phyloP scores from a whole-genome alignment of 106 monocot species.

The Phalaenopsis aphrodite region DNA sequence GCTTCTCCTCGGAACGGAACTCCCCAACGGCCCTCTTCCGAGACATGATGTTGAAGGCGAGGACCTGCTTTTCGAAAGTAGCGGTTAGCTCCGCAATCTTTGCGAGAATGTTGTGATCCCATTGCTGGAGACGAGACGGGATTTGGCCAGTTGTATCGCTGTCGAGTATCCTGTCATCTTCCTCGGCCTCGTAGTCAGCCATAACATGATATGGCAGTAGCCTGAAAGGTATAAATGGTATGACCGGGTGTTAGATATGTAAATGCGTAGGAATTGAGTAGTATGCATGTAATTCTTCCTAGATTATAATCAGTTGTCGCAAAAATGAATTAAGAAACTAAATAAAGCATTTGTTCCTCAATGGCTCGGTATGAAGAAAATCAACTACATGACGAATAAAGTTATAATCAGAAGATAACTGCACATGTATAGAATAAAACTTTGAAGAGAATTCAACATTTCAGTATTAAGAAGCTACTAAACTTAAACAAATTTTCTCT shows the following conservation, averaged over 20 bases:
- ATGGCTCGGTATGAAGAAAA: too few species aligned
- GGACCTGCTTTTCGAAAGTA: slow-evolving; percentile 85
- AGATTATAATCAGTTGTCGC: too few species aligned
- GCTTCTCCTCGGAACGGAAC: slow-evolving; percentile 78
- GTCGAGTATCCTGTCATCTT: slow-evolving; percentile 75
- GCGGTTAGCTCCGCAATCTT: slow-evolving; percentile 66
- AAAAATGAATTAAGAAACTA: too few species aligned
- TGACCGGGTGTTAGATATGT: background rate
- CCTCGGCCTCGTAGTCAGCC: slow-evolving; percentile 84
- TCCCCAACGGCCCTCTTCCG: slow-evolving; percentile 61
- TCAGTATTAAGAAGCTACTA: too few species aligned
- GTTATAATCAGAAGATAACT: too few species aligned
- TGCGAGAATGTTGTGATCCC: slow-evolving; percentile 71
- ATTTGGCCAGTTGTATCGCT: slow-evolving; percentile 63
- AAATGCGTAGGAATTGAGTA: too few species aligned
- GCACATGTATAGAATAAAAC: too few species aligned
- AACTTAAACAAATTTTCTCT: too few species aligned
- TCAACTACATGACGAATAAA: too few species aligned
- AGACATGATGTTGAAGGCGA: slow-evolving; percentile 84
- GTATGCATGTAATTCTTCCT: too few species aligned
- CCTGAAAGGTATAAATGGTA: slow-evolving; percentile 18
- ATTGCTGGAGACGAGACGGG: slow-evolving; percentile 67
- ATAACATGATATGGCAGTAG: slow-evolving; percentile 80
- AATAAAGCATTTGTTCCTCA: too few species aligned
- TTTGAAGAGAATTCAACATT: too few species aligned